Conservation (phyloP, 2,329 filamentous ascomycete genomes). For the Fulvia fulva region DNA sequence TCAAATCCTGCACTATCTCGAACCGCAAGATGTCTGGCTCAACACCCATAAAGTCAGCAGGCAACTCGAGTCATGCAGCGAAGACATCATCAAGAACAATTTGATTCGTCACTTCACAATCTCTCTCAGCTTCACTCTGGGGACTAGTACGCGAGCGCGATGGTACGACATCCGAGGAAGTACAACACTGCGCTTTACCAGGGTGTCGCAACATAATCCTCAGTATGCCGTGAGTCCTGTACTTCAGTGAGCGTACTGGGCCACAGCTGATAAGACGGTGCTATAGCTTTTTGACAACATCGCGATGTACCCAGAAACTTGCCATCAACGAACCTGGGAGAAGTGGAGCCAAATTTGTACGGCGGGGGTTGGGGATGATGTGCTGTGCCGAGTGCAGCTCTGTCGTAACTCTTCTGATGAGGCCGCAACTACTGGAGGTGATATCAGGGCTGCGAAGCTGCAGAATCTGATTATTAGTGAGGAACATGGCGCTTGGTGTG, state of each 20-base stretch:
- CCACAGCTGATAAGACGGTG: background rate
- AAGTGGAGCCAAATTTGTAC: conserved; percentile 24
- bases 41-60: conserved; percentile 12
- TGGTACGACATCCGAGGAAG: conserved; percentile 25
- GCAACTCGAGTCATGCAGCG: conserved; percentile 13
- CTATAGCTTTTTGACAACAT: conserved; percentile 17
- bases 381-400: conserved; percentile 21
- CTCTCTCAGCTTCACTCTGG: conserved; percentile 17
- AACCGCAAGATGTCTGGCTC: conserved; percentile 21
- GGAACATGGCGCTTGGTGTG: conserved; percentile 18
- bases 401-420: conserved; percentile 1
- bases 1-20: conserved; percentile 19
- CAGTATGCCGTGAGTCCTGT: conserved; percentile 15
- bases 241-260: background rate
- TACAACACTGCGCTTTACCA: conserved; percentile 19
- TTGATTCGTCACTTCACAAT: conserved; percentile 17
- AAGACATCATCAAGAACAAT: conserved; percentile 12
- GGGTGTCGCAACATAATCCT: conserved; percentile 18
- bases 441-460: conserved; percentile 14
- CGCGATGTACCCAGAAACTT: conserved; percentile 15
- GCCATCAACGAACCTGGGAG: conserved; percentile 17
- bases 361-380: conserved; percentile 11
- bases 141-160: conserved; percentile 15
- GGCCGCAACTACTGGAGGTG: background rate
- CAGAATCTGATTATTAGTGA: conserved; percentile 15